These are phyloP conservation scores for Diplocarpon rosae DNA, from an alignment of 2,329 filamentous ascomycete species.

Conservation along the genomic window DNA sequence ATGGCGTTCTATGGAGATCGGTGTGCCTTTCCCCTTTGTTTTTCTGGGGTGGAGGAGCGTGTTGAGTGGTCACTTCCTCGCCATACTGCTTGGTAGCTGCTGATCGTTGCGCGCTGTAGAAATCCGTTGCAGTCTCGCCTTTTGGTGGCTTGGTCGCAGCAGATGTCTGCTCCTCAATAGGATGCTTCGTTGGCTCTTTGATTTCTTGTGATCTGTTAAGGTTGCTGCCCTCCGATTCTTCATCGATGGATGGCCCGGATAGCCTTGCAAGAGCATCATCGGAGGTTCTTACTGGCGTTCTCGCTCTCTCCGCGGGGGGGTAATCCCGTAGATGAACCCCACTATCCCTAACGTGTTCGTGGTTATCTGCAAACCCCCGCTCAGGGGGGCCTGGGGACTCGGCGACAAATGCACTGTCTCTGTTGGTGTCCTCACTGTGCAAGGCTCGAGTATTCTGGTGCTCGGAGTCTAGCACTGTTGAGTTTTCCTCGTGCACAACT, in stretches of 20 bases:
- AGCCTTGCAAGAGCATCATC: conserved; percentile 29
- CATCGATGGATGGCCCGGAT: conserved; percentile 33
- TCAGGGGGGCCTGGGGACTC: conserved; percentile 35
- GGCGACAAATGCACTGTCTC: conserved; percentile 39
- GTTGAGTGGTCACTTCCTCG: conserved; percentile 8
- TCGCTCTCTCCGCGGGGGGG: conserved; percentile 23
- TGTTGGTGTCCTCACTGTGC: conserved; percentile 25
- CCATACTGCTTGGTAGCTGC: conserved; percentile 7
- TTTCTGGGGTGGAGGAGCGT: conserved; percentile 11
- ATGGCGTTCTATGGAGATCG: conserved; percentile 16
- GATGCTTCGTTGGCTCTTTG: conserved; percentile 11
- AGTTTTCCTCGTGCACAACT: conserved; percentile 22
- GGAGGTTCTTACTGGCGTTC: conserved; percentile 22
- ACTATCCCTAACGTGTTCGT: conserved; percentile 35
- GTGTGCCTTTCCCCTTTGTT: conserved; percentile 10
- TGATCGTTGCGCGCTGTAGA: conserved; percentile 10
- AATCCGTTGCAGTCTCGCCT: conserved; percentile 12
- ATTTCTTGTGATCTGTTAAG: conserved; percentile 28
- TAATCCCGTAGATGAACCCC: conserved; percentile 43
- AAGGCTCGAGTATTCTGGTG: conserved; percentile 2
- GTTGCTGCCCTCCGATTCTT: conserved; percentile 34
- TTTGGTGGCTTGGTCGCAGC: conserved; percentile 9
- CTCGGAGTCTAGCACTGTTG: conserved; percentile 11
- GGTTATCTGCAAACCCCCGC: conserved; percentile 16
- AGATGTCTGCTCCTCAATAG: conserved; percentile 9